phyloP scores from a whole-genome alignment of 805 yeast genomes.

The Lipomyces mesembrius region DNA sequence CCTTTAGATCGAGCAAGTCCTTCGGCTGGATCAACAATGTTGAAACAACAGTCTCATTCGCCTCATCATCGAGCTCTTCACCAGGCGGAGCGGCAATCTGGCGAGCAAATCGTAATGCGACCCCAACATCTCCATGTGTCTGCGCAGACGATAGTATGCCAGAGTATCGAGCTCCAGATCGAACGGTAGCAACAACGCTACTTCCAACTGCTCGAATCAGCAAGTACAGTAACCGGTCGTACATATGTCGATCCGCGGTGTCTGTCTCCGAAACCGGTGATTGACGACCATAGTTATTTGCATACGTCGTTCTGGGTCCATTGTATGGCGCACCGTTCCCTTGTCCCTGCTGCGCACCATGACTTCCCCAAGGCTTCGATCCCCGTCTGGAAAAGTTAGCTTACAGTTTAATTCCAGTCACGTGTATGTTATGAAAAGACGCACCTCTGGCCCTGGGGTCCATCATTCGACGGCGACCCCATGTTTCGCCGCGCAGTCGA shows the following conservation, averaged over 20 bases:
- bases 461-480: constrained; percentile 30
- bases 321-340: constrained; percentile 14
- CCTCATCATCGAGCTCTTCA: constrained; percentile 46
- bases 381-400: constrained; percentile 13
- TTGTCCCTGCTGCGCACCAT: constrained; percentile 9
- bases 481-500: constrained; percentile 19
- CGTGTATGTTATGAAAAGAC: background rate
- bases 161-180: constrained; percentile 61
- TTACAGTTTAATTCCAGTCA: background rate
- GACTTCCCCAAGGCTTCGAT: constrained; percentile 20
- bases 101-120: constrained; percentile 60
- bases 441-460: constrained; percentile 24
- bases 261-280: constrained; percentile 39
- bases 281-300: constrained; percentile 15
- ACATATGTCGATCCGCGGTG: constrained; percentile 48
- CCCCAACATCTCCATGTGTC: constrained; percentile 56
- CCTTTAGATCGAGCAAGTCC: constrained; percentile 58
- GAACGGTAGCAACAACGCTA: constrained; percentile 60
- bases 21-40: constrained; percentile 54
- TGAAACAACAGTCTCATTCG: constrained; percentile 49
- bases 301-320: constrained; percentile 7
- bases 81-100: constrained; percentile 47
- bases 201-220: constrained; percentile 66
- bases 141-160: constrained; percentile 62
- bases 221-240: constrained; percentile 61